These are phyloP conservation scores for Saksenaea vasiformis DNA, from an alignment of 371 early-diverging fungal genomes.

Conservation along the genomic window DNA sequence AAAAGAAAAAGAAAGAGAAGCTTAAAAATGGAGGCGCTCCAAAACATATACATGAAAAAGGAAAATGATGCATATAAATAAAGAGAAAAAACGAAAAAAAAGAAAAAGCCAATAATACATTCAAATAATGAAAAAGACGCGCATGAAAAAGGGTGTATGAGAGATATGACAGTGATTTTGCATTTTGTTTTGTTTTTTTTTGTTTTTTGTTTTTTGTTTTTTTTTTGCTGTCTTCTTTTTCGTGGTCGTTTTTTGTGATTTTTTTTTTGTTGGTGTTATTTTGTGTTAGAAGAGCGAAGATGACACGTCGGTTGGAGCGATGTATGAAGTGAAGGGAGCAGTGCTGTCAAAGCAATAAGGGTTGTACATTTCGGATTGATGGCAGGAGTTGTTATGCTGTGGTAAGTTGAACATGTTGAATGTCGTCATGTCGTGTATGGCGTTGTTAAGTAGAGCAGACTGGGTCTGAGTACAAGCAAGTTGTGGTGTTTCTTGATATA, in stretches of 20 bases:
- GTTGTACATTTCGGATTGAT: neutral
- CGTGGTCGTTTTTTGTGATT: too few species aligned
- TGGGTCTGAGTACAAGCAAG: neutral
- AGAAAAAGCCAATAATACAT: neutral
- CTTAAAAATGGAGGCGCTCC: conserved; percentile 9
- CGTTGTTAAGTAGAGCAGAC: neutral
- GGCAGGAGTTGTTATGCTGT: neutral
- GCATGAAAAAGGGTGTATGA: neutral
- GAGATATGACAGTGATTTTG: neutral
- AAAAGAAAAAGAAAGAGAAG: conserved; percentile 10
- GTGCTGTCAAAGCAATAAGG: neutral
- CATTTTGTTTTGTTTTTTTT: neutral
- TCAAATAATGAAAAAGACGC: neutral
- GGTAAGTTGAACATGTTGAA: neutral
- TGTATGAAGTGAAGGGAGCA: conserved; percentile 9
- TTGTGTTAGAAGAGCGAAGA: conserved; percentile 4
- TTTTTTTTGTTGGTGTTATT: too few species aligned
- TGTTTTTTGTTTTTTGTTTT: too few species aligned
- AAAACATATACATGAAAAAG: conserved; percentile 9
- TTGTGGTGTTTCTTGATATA: conserved; percentile 11
- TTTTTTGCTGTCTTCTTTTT: too few species aligned
- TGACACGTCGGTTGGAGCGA: conserved; percentile 18
- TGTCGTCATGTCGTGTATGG: neutral
- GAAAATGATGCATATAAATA: neutral
- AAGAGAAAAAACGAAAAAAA: neutral